Conservation (phyloP, 768 basidiomycete species). For the Lactarius evosmus region DNA sequence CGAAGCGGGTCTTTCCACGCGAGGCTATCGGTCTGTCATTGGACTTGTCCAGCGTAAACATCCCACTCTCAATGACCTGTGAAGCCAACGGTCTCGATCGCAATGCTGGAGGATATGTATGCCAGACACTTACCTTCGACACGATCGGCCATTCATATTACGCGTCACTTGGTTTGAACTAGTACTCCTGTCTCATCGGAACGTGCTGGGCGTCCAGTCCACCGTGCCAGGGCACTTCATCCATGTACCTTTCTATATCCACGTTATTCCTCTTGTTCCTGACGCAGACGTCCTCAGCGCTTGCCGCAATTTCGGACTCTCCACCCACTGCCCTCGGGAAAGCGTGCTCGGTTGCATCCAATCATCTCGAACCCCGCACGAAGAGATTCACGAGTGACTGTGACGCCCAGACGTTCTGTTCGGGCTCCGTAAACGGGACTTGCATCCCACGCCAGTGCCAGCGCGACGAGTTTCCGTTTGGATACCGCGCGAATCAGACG, state of each 20-base stretch:
- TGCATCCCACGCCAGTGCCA: conserved; percentile 25
- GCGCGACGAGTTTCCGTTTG: conserved; percentile 25
- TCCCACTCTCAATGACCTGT: too few species aligned
- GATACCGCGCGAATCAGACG: conserved; percentile 14
- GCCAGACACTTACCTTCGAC: background rate
- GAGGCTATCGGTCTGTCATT: background rate
- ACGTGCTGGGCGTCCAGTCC: background rate
- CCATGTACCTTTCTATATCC: conserved; percentile 3
- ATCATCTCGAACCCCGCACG: conserved; percentile 26
- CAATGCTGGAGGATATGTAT: background rate
- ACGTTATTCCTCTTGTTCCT: background rate
- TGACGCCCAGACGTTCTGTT: conserved; percentile 26
- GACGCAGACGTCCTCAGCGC: background rate
- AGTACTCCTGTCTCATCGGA: background rate
- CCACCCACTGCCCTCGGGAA: conserved; percentile 14
- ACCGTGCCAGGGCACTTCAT: background rate
- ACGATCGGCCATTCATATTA: background rate
- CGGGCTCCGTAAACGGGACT: conserved; percentile 19
- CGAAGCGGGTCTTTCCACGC: background rate
- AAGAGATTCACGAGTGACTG: conserved; percentile 24
- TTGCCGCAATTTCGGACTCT: background rate
- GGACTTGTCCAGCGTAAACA: background rate
- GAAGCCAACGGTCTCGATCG: background rate
- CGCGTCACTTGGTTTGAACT: background rate
- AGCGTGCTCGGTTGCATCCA: conserved; percentile 18